phyloP scores from a whole-genome alignment of 306 rosid genomes.

The Fagus crenata region DNA sequence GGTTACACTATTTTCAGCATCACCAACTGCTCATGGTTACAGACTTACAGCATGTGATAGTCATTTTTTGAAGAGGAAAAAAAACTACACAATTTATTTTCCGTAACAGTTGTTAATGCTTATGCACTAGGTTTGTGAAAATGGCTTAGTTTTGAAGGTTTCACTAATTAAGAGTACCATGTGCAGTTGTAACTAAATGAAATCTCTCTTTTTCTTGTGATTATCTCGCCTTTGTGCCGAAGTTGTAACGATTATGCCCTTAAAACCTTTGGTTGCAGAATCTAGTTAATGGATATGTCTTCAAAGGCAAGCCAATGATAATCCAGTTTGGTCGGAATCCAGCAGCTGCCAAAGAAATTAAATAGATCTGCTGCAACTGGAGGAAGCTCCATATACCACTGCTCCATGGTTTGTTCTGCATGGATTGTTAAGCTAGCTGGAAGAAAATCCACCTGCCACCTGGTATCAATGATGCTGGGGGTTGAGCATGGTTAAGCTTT shows the following conservation, averaged over 20 bases:
- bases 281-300: conserved; percentile 75
- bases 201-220: neutral
- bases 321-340: conserved; percentile 90
- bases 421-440: neutral
- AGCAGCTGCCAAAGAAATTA: conserved; percentile 51
- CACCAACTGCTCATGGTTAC: neutral
- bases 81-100: neutral
- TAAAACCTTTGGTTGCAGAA: conserved; percentile 50
- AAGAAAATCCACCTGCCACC: neutral
- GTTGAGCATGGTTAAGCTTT: neutral
- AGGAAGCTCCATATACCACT: neutral
- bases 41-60: neutral
- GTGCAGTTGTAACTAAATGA: conserved; percentile 2
- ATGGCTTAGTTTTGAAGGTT: neutral
- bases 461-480: neutral
- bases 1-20: neutral
- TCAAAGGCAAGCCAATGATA: conserved; percentile 91
- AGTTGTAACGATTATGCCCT: conserved; percentile 13
- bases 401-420: neutral
- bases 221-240: conserved; percentile 13
- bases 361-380: neutral
- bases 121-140: neutral
- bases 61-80: neutral
- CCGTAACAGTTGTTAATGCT: too few species aligned
- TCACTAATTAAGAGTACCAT: neutral